Conservation (phyloP, 768 basidiomycete species). For the Panaeolus cyanescens region DNA sequence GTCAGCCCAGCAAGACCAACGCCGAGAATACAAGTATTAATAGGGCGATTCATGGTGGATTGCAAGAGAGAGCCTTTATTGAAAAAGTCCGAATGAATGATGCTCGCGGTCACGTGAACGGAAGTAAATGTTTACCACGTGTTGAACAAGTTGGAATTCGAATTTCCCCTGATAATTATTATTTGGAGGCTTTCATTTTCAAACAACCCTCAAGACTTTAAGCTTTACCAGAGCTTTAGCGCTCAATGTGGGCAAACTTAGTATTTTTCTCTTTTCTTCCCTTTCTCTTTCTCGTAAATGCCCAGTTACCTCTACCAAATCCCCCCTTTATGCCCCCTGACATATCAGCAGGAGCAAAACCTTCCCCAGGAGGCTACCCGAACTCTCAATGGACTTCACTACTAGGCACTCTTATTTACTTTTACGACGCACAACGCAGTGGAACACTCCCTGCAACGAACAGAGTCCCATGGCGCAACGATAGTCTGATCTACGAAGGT, state of each 20-base stretch:
- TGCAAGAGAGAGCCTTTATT: neutral
- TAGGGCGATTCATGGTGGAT: conserved; percentile 44
- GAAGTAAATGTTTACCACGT: conserved; percentile 7
- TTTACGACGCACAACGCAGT: conserved; percentile 91
- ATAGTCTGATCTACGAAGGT: conserved; percentile 78
- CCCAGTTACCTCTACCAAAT: conserved; percentile 67
- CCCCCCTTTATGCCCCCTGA: conserved; percentile 66
- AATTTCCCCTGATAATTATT: conserved; percentile 1
- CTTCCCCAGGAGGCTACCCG: conserved; percentile 47
- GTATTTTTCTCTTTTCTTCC: conserved; percentile 17
- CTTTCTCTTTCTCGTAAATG: conserved; percentile 32
- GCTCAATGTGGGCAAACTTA: conserved; percentile 20
- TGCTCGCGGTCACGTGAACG: conserved; percentile 11
- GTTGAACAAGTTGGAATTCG: conserved; percentile 19
- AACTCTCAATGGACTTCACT: conserved; percentile 84
- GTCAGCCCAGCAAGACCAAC: conserved; percentile 76
- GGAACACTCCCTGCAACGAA: conserved; percentile 69
- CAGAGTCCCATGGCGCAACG: conserved; percentile 86
- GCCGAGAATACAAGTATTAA: conserved; percentile 73
- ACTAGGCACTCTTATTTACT: conserved; percentile 80
- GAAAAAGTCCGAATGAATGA: neutral
- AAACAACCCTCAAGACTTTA: conserved; percentile 14
- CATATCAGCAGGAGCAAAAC: conserved; percentile 53
- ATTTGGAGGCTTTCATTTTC: neutral
- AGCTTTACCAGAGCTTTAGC: conserved; percentile 9